Base-by-base conservation (phyloP, 768 basidiomycete genomes). In the Mycena capillaripes region DNA sequence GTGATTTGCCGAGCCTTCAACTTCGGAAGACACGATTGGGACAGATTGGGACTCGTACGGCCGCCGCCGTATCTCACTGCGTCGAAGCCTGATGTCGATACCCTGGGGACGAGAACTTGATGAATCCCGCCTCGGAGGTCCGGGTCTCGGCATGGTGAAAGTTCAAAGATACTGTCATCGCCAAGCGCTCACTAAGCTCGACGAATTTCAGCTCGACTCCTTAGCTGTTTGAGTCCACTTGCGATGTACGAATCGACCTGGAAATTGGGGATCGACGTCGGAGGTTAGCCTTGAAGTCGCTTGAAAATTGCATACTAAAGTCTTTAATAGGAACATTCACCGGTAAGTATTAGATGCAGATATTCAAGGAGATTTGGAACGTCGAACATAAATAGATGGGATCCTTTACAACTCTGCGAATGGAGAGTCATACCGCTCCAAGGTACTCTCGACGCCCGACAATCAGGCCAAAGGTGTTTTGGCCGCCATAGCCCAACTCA, bases 381-480 rank as follows among this genome's bases (percentile, higher is more conserved):
- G 32, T n/a, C 36, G 50, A 32, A 52, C 23, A 6, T 60, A 75
- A 30, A 74, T 75, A 38, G 80, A 81, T 67, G 77, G 77, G 19
- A 72, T 80, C 9, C 66, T 81, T 9, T 78, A 79, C 46, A 78
- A 78, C 48, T 69, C 72, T 52, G 63, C 65, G 17, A 78, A 75
- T 9, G 80, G 80, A 6, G 72, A 76, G 38, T 75, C 74, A 8
- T 76, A 74, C 58, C 75, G 78, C 44, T 72, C 79, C 38, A 81
- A 81, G 74, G 80, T 79, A 21, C 77, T 71, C 14, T 78, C 76
- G 36, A 81, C 80, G 19, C 77, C 78, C 16, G 68, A 79, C 21
- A 80, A 81, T 67, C 80, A 80, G 57, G 78, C 78, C 21, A 69
- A 78, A 53, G 80, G 79, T 32, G 80, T 81, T 17, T 66, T 78